These are phyloP conservation scores for Yamadazyma tumulicola DNA, from an alignment of 805 yeast genomes.

Conservation along the genomic window DNA sequence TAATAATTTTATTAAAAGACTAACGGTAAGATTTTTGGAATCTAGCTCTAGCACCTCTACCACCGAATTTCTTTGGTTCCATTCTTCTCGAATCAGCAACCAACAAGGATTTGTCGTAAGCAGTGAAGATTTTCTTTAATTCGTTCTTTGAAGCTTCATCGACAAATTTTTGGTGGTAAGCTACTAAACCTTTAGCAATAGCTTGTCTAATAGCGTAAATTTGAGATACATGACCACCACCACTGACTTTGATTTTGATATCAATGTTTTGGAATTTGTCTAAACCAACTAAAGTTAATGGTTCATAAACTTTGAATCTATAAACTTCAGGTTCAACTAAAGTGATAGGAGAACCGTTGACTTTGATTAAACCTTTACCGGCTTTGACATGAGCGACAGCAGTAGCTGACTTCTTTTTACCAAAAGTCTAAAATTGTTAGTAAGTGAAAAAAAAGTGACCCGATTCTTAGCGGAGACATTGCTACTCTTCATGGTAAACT, in stretches of 20 bases:
- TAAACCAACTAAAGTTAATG: slow-evolving; percentile 95
- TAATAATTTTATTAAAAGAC: slow-evolving; percentile 15
- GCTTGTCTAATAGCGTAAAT: slow-evolving; percentile 99
- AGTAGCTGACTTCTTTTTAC: slow-evolving; percentile 99
- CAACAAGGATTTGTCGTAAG: slow-evolving; percentile 99
- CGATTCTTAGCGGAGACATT: too few species aligned
- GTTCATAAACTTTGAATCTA: slow-evolving; percentile 99
- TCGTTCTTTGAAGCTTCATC: slow-evolving; percentile 99
- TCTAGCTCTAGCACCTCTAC: slow-evolving; percentile 99
- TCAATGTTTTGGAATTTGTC: slow-evolving; percentile 98
- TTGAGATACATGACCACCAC: slow-evolving; percentile 99
- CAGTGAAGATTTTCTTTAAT: slow-evolving; percentile 94
- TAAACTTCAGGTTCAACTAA: slow-evolving; percentile 98
- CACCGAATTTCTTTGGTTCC: slow-evolving; percentile 99
- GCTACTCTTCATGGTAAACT: too few species aligned
- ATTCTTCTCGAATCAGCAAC: slow-evolving; percentile 99
- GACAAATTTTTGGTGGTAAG: slow-evolving; percentile 98
- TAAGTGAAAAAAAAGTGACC: neutral
- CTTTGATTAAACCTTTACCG: slow-evolving; percentile 99
- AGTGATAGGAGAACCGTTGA: slow-evolving; percentile 99
- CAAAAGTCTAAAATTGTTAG: slow-evolving; percentile 75
- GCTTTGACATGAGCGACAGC: slow-evolving; percentile 99
- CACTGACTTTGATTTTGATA: slow-evolving; percentile 98
- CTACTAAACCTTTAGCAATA: slow-evolving; percentile 98
- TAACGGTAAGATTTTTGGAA: slow-evolving; percentile 99